Base-by-base conservation (phyloP, 306 rosid species). In the Quillaja saponaria region DNA sequence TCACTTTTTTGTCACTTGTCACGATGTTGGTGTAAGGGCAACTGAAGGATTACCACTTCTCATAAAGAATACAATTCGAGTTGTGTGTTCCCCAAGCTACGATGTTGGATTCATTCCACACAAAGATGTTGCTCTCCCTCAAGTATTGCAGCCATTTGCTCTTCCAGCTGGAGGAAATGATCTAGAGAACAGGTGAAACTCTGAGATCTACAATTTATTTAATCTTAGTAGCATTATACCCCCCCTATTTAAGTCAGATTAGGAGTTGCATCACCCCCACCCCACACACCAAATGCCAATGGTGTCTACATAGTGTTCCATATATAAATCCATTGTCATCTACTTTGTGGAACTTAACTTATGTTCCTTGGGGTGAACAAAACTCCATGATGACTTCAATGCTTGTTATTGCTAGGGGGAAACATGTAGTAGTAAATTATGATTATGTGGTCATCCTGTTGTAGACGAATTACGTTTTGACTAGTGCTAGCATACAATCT, bases 131-230 rank as follows among this genome's bases (percentile, higher is more conserved):
- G 96, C 99, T 63, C 94, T 92, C 49, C 99, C 99, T 80, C 96
- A 89, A 85, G 87, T 92, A 34, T 67, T 92, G 42, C 96, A 92
- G 71, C 99, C 99, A 34, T 89, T 92, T 79, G 98, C 99, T 40
- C 99, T 88, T 72, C 96, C 96, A 14, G 81, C 95, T 55, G 98
- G 98, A 54, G 96, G 96, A 69, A 89, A 92, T 60, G 95, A 92
- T 73, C 52, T 79, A 49, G 95, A 86, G 64, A 92, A 92, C 61
- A 86, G 96, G 98, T 92, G 56, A 74, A 48, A 3, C 14, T 14
- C 9, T 58, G 13, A 46, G 35, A 19, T 39, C 13, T 7, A 55
- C 7, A 15, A 14, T 10, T 13, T 15, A 33, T 10, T 14, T 33
- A 14, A 35, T 25, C 8, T 10, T 16, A 35, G 10, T 34, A 16